These are phyloP conservation scores for Blastobotrys robertii DNA, from an alignment of 805 yeast genomes.

Conservation along the genomic window DNA sequence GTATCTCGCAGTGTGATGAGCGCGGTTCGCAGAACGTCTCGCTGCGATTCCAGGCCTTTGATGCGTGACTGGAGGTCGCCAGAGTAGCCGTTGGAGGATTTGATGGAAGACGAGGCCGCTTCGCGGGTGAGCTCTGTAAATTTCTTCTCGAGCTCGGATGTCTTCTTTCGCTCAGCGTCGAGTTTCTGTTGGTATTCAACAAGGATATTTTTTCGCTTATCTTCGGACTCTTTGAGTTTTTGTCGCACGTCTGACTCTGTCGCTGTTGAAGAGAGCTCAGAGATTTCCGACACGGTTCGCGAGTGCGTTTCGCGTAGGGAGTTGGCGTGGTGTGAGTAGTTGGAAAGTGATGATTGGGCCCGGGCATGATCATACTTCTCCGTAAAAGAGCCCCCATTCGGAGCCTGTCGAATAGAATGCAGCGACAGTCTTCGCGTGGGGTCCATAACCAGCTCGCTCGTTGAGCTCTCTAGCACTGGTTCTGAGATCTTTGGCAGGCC, in stretches of 20 bases:
- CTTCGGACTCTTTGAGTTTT: conserved; percentile 15
- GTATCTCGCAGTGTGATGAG: conserved; percentile 13
- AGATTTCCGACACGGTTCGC: too few species aligned
- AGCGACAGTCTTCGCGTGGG: too few species aligned
- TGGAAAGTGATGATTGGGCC: too few species aligned
- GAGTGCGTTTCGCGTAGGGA: too few species aligned
- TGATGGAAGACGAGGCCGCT: neutral
- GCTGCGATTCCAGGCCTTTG: conserved; percentile 15
- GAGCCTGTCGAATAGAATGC: too few species aligned
- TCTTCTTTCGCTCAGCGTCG: conserved; percentile 15
- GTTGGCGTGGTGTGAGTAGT: too few species aligned
- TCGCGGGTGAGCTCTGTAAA: conserved; percentile 6
- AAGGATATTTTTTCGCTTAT: conserved; percentile 10
- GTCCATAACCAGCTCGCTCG: too few species aligned
- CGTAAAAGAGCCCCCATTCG: too few species aligned
- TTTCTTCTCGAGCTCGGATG: conserved; percentile 12
- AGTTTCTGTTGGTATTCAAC: conserved; percentile 17
- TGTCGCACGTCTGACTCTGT: conserved; percentile 1
- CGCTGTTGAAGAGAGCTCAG: too few species aligned
- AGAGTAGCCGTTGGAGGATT: neutral
- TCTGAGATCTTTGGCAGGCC: too few species aligned
- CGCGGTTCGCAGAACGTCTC: conserved; percentile 17
- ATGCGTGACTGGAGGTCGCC: conserved; percentile 6
- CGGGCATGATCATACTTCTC: too few species aligned
- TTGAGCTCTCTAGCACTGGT: too few species aligned